Evolutionary conservation across 1,139 yeast species (phyloP).

Genomic region (Eremothecium cymbalariae): DNA sequence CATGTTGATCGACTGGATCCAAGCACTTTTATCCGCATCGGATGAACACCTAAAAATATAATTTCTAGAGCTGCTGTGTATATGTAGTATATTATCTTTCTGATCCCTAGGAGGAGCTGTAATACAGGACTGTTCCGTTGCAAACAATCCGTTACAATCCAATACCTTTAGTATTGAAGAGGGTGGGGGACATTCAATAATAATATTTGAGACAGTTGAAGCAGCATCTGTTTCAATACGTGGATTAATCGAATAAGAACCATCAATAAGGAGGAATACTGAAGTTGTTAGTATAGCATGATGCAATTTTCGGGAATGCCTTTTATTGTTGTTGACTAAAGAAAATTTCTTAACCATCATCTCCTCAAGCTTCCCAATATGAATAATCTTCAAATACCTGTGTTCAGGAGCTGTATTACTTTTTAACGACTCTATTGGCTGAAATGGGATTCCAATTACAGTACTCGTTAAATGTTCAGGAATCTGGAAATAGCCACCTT

Average conservation of each 20-base stretch:
- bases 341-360: constrained; percentile 21
- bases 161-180: constrained; percentile 11
- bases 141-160: constrained; percentile 20
- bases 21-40: constrained; percentile 39
- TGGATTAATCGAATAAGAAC: constrained; percentile 27
- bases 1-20: constrained; percentile 51
- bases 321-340: constrained; percentile 24
- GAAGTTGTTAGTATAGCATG: constrained; percentile 39
- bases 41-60: constrained; percentile 25
- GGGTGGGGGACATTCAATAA: constrained; percentile 22
- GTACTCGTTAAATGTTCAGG: constrained; percentile 7
- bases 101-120: constrained; percentile 4
- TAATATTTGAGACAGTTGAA: constrained; percentile 25
- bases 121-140: constrained; percentile 8
- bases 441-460: not conserved
- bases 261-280: constrained; percentile 39
- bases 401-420: constrained; percentile 9
- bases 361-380: constrained; percentile 26
- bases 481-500: constrained; percentile 28
- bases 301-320: constrained; percentile 36
- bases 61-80: constrained; percentile 33
- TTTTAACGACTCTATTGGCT: not conserved
- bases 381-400: constrained; percentile 25
- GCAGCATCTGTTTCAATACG: constrained; percentile 18
- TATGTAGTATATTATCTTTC: constrained; percentile 12